Percentiles rank a stretch among this genome's conserved stretches.
phyloP scores from a whole-genome alignment of 2,329 filamentous ascomycete genomes.

The Cucurbitaria berberidis region DNA sequence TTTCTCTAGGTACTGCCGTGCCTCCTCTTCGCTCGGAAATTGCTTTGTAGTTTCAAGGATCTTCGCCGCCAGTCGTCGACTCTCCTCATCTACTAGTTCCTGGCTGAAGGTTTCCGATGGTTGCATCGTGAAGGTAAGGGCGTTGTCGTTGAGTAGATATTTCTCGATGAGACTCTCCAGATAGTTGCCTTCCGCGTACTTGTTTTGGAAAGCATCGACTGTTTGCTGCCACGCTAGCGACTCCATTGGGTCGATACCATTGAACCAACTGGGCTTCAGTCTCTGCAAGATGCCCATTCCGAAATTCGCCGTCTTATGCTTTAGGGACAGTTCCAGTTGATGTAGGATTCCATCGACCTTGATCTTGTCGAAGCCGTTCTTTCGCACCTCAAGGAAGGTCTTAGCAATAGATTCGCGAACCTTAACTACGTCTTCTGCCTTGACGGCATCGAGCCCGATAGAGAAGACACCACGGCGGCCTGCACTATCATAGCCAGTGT shows the following conservation, averaged over 20 bases:
- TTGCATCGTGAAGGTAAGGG: conserved; percentile 91
- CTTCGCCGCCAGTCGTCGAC: conserved; percentile 73
- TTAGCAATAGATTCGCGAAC: conserved; percentile 76
- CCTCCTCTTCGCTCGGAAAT: conserved; percentile 74
- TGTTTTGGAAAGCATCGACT: conserved; percentile 78
- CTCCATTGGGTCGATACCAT: conserved; percentile 90
- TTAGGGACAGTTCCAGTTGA: conserved; percentile 88
- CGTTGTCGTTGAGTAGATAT: conserved; percentile 86
- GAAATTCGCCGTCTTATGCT: conserved; percentile 96
- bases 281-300: conserved; percentile 90
- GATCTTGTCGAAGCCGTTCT: conserved; percentile 81
- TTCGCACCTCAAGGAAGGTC: conserved; percentile 71
- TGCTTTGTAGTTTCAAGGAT: conserved; percentile 72
- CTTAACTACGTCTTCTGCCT: conserved; percentile 76
- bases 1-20: conserved; percentile 72
- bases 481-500: conserved; percentile 86
- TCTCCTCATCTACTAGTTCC: conserved; percentile 78
- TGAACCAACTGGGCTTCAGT: conserved; percentile 92
- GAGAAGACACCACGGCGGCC: conserved; percentile 83
- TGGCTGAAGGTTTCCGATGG: conserved; percentile 78
- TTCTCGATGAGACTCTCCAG: conserved; percentile 85
- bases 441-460: conserved; percentile 88
- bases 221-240: conserved; percentile 91
- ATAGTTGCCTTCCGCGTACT: conserved; percentile 77
- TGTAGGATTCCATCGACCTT: conserved; percentile 96